Percentiles rank a stretch among this genome's conserved stretches.
Conservation (phyloP, 371 early-diverging fungal species). For the Haplosporangium sp. region DNA sequence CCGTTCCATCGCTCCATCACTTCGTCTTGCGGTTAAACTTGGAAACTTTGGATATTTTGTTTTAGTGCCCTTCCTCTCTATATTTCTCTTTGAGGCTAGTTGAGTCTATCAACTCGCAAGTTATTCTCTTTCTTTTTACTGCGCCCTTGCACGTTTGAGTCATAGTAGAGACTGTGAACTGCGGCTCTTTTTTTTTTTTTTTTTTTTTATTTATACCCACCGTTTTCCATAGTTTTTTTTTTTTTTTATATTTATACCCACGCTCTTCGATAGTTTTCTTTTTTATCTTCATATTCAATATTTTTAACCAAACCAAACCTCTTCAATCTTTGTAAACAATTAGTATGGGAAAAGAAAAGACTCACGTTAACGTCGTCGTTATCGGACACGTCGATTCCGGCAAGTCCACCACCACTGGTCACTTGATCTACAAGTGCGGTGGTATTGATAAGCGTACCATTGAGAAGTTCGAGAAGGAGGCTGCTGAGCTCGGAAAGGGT, state of each 20-base stretch:
- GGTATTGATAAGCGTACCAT: conserved; percentile 99
- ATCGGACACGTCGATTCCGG: conserved; percentile 99
- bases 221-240: background rate
- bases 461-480: conserved; percentile 99
- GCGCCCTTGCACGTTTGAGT: background rate
- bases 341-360: conserved; percentile 95
- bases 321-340: conserved; percentile 73
- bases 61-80: background rate
- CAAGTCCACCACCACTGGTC: conserved; percentile 95
- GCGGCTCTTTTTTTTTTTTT: conserved; percentile 7
- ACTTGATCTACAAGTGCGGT: conserved; percentile 99
- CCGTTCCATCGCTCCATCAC: background rate
- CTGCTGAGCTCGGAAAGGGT: conserved; percentile 98
- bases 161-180: background rate
- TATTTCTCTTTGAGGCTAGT: background rate
- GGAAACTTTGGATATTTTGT: background rate
- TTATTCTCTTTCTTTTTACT: background rate
- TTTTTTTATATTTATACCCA: conserved; percentile 5
- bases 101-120: background rate
- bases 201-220: conserved; percentile 8
- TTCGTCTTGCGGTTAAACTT: background rate
- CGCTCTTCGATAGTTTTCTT: background rate
- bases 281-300: background rate
- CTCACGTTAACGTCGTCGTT: conserved; percentile 97
- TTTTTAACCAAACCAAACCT: conserved; percentile 61